A percentile compares a stretch with the other conserved stretches of the same genome.
Evolutionary conservation across 2,329 filamentous ascomycete species (phyloP).

Genomic region (Colletotrichum phormii): DNA sequence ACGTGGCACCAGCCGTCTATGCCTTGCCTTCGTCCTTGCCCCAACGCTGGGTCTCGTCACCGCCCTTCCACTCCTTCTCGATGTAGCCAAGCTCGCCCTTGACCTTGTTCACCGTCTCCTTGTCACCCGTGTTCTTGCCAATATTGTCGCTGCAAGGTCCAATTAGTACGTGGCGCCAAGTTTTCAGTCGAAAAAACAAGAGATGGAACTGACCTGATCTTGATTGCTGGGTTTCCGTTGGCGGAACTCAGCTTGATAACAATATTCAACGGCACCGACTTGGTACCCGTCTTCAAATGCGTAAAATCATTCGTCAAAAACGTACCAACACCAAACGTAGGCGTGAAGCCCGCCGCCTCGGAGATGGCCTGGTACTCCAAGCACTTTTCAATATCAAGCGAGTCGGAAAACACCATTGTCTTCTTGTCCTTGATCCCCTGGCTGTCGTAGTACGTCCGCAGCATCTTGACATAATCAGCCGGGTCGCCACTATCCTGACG

Average conservation of each 20-base stretch:
- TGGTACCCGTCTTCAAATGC: constrained; percentile 77
- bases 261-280: constrained; percentile 93
- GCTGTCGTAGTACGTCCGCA: constrained; percentile 83
- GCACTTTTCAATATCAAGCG: constrained; percentile 89
- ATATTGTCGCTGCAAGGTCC: constrained; percentile 73
- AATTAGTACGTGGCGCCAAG: constrained; percentile 15
- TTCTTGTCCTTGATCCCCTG: constrained; percentile 84
- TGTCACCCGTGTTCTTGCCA: constrained; percentile 94
- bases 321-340: constrained; percentile 94
- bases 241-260: constrained; percentile 97
- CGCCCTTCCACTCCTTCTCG: constrained; percentile 85
- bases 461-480: constrained; percentile 79
- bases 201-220: constrained; percentile 71
- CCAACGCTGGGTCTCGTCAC: constrained; percentile 88
- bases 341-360: constrained; percentile 82
- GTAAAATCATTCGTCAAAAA: constrained; percentile 95
- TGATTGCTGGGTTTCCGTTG: constrained; percentile 83
- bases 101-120: constrained; percentile 80
- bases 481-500: constrained; percentile 94
- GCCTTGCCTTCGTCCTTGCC: constrained; percentile 61
- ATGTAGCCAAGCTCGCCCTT: constrained; percentile 89
- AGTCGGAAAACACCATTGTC: constrained; percentile 94
- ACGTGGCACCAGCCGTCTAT: constrained; percentile 22
- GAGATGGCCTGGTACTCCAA: constrained; percentile 89
- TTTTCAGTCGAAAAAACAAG: not conserved